Evolutionary conservation across 305 asterid species (phyloP), one percentile per base, ranked within the genome.

Genomic region (Solanum hybrid): DNA sequence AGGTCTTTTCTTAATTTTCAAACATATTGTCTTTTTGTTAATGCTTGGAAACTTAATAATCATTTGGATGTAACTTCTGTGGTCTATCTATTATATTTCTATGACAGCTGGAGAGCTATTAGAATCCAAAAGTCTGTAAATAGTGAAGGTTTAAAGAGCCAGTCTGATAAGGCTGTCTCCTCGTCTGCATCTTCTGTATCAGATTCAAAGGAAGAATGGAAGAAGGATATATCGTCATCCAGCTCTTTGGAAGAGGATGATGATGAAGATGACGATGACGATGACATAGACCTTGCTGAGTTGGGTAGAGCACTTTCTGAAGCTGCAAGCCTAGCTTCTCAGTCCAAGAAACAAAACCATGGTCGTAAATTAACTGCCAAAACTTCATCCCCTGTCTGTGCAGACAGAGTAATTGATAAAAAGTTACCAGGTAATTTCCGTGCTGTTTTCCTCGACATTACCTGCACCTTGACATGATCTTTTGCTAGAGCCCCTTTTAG

Each of bases 21-120:
- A 89, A 40, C 78, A 31, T 72, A 26, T 40, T 82, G 77, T 64
- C 90, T 27, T 45, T 22, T n/a, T 72, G 45, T 14, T 26, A 34
- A 32, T 40, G 45, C 38, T 76, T 38, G 69, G 85, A 86, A 71
- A 38, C 60, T 15, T 72, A 73, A 38, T 80, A 88, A 69, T 90
- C 84, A 60, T 87, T 84, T 79, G 87, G 11, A 75, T 84, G 51
- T 81, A 15, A 29, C 84, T 88, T 78, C n/a, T 78, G 66, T 51
- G 75, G 31, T 51, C 75, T 84, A 31, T 84, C 19, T 51, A 32
- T 56, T 32, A 56, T 64, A 85, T 88, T 78, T 78, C 31, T 45
- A 24, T 92, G 87, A 89, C 89, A 97, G 99, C 89, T 97, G 98
- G 98, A 93, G 92, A 91, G 99, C 93, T 88, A 88, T 97, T 91